A percentile compares a stretch with the other conserved stretches of the same genome.
Conservation (phyloP, 495 filamentous ascomycete genomes). For the Podospora sp. region DNA sequence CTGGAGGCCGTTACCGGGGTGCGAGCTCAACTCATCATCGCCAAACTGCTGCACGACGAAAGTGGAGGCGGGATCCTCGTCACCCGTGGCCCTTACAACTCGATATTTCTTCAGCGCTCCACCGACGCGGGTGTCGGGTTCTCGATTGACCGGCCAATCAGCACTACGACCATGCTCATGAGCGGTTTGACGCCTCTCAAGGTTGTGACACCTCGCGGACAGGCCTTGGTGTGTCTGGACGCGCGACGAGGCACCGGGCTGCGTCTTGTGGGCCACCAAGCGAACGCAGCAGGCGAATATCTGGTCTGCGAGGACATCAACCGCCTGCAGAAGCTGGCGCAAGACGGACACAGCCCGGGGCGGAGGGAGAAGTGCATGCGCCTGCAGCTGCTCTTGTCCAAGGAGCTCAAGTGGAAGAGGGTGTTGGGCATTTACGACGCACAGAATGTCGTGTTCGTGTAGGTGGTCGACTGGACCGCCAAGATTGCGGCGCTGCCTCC, state of each 20-base stretch:
- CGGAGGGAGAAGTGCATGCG: no score
- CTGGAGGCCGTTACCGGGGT: constrained; percentile 31
- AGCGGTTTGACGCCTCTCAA: constrained; percentile 12
- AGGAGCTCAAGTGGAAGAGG: no score
- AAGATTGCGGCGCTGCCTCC: no score
- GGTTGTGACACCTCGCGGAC: constrained; percentile 10
- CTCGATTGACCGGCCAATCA: background rate
- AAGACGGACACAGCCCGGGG: no score
- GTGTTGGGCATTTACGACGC: no score
- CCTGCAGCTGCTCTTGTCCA: no score
- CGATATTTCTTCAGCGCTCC: constrained; percentile 5
- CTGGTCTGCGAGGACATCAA: constrained; percentile 11
- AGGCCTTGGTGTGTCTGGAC: constrained; percentile 10
- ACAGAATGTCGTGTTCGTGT: no score
- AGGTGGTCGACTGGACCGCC: no score
- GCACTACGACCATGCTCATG: background rate
- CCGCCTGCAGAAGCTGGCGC: no score
- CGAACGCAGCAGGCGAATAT: background rate
- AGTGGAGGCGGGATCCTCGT: constrained; percentile 20
- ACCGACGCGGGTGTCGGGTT: background rate
- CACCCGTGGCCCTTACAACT: constrained; percentile 25
- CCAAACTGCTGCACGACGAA: constrained; percentile 32
- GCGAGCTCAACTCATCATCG: constrained; percentile 34
- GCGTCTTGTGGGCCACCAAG: constrained; percentile 3
- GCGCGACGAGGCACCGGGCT: background rate